phyloP scores from a whole-genome alignment of 2,329 filamentous ascomycete species.

The Claviceps spartinae region DNA sequence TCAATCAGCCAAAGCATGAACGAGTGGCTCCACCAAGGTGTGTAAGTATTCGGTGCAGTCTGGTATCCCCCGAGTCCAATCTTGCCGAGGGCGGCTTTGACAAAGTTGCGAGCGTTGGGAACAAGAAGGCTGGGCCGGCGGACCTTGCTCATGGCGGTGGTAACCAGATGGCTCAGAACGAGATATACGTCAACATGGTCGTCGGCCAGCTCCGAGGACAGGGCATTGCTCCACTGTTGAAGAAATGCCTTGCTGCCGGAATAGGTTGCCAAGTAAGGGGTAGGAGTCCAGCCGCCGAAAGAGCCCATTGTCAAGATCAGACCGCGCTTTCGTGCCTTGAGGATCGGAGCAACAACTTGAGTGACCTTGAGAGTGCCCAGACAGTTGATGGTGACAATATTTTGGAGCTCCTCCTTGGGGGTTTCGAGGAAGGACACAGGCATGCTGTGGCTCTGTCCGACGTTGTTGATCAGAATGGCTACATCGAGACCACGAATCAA shows the following conservation, averaged over 20 bases:
- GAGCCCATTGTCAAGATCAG: constrained; percentile 96
- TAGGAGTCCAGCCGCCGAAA: constrained; percentile 84
- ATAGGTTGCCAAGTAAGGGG: constrained; percentile 87
- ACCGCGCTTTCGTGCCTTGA: constrained; percentile 72
- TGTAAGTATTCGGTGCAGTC: constrained; percentile 68
- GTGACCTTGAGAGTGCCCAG: constrained; percentile 80
- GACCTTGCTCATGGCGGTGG: constrained; percentile 94
- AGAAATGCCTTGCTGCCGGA: constrained; percentile 96
- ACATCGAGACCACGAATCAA: constrained; percentile 64
- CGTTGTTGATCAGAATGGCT: constrained; percentile 88
- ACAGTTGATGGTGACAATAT: constrained; percentile 94
- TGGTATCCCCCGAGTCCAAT: constrained; percentile 72
- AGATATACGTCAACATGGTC: constrained; percentile 82
- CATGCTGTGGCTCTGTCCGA: constrained; percentile 86
- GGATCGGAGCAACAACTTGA: constrained; percentile 68
- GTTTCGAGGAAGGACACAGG: constrained; percentile 82
- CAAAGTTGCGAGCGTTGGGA: constrained; percentile 71
- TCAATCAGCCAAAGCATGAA: constrained; percentile 74
- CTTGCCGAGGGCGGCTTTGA: constrained; percentile 63
- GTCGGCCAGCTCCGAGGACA: constrained; percentile 69
- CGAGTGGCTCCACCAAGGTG: constrained; percentile 86
- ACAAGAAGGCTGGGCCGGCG: constrained; percentile 64
- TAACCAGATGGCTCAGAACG: constrained; percentile 83
- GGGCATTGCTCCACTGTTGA: constrained; percentile 84
- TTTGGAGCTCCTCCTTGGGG: constrained; percentile 61